These are phyloP conservation scores for Backusella macrospora DNA, from an alignment of 192 early-diverging fungal genomes.

Conservation along the genomic window DNA sequence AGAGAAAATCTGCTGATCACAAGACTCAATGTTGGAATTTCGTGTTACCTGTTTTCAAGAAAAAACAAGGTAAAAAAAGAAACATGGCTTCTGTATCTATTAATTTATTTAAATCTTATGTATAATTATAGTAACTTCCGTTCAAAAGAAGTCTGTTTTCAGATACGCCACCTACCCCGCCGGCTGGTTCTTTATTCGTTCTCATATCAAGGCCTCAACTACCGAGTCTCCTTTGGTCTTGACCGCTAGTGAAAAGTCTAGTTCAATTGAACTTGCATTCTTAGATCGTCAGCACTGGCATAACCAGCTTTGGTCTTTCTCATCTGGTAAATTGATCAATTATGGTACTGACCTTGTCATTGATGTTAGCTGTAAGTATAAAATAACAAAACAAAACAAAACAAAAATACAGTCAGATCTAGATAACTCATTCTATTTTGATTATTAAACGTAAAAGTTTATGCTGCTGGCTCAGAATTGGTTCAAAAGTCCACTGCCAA, in stretches of 20 bases:
- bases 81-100: not conserved
- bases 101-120: slow-evolving; percentile 9
- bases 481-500: slow-evolving; percentile 14
- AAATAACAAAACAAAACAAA: not conserved
- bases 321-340: slow-evolving; percentile 29
- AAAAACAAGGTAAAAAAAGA: slow-evolving; percentile 32
- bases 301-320: slow-evolving; percentile 33
- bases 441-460: not conserved
- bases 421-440: slow-evolving; percentile 4
- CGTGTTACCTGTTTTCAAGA: slow-evolving; percentile 41
- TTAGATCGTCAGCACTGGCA: slow-evolving; percentile 27
- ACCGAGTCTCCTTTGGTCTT: slow-evolving; percentile 26
- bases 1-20: not conserved
- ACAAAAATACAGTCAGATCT: not conserved
- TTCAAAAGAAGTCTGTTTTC: slow-evolving; percentile 20
- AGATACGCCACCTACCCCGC: slow-evolving; percentile 35
- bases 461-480: slow-evolving; percentile 19
- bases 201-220: slow-evolving; percentile 10
- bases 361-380: slow-evolving; percentile 29
- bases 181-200: slow-evolving; percentile 39
- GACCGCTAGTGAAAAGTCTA: slow-evolving; percentile 6
- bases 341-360: slow-evolving; percentile 27
- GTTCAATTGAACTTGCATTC: slow-evolving; percentile 6
- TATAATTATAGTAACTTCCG: slow-evolving; percentile 15
- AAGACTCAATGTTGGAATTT: slow-evolving; percentile 40